phyloP scores from a whole-genome alignment of 108 stramenopile species.

The Cylindrotheca closterium region DNA sequence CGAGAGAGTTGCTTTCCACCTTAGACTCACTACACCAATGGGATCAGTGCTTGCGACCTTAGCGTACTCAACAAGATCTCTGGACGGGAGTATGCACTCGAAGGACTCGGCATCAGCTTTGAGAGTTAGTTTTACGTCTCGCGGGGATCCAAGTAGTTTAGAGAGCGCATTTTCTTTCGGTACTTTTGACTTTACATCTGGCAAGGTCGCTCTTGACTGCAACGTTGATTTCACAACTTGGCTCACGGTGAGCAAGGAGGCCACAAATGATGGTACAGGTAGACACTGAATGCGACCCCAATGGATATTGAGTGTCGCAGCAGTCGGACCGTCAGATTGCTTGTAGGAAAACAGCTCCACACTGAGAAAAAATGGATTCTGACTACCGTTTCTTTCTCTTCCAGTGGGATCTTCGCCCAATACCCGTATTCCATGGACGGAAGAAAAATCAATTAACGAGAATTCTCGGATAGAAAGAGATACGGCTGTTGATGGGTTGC shows the following conservation, averaged over 20 bases:
- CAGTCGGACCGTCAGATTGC: conserved; percentile 4
- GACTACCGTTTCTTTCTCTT: background rate
- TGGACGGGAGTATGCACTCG: conserved; percentile 43
- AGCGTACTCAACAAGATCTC: conserved; percentile 33
- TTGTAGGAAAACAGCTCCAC: conserved; percentile 19
- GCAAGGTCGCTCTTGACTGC: too few species aligned
- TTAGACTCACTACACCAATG: conserved; percentile 42
- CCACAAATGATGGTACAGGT: conserved; percentile 37
- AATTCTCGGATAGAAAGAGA: conserved; percentile 26
- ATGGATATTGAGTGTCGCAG: conserved; percentile 23
- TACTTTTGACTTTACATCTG: background rate
- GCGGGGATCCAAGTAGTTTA: conserved; percentile 11
- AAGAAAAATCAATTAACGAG: conserved; percentile 35
- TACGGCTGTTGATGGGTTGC: conserved; percentile 10
- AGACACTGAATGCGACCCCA: conserved; percentile 46
- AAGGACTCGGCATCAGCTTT: conserved; percentile 31
- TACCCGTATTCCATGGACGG: conserved; percentile 34
- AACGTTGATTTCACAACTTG: conserved; percentile 6
- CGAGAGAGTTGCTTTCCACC: conserved; percentile 37
- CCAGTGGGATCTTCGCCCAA: conserved; percentile 28
- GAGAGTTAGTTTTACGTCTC: conserved; percentile 25
- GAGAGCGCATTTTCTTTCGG: conserved; percentile 6
- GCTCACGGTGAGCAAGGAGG: conserved; percentile 24
- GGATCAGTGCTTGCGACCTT: conserved; percentile 19
- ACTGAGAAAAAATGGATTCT: conserved; percentile 26